These are phyloP conservation scores for Boletus semigastroideus DNA, from an alignment of 1,284 basidiomycete species.

Conservation along the genomic window DNA sequence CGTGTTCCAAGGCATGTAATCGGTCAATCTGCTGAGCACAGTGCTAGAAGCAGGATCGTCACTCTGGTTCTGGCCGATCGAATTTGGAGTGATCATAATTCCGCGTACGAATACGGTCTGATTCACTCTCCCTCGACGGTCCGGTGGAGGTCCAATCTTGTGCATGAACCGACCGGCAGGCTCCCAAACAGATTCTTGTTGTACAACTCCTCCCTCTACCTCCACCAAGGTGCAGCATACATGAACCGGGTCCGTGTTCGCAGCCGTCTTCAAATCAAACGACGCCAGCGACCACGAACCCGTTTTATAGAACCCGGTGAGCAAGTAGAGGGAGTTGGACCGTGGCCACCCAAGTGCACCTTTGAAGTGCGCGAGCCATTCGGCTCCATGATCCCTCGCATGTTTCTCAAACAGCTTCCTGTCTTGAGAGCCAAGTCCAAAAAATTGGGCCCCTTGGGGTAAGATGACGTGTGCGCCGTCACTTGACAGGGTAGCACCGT, in stretches of 20 bases:
- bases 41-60: no score
- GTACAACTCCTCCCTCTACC: background rate
- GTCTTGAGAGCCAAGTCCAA: background rate
- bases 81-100: conserved; percentile 1
- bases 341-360: background rate
- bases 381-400: background rate
- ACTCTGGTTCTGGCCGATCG: no score
- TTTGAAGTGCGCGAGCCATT: background rate
- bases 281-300: conserved; percentile 7
- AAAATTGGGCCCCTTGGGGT: background rate
- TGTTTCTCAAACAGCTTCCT: background rate
- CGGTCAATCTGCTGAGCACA: no score
- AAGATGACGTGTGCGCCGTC: conserved; percentile 6
- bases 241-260: background rate
- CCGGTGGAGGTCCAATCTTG: conserved; percentile 2
- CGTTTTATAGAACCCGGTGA: conserved; percentile 5
- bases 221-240: background rate
- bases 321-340: conserved; percentile 2
- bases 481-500: background rate
- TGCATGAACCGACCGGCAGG: conserved; percentile 2
- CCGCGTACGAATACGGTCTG: conserved; percentile 5
- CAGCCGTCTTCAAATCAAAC: background rate
- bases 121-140: background rate
- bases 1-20: background rate
- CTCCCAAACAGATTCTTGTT: background rate